phyloP scores from a whole-genome alignment of 495 filamentous ascomycete genomes.

The Darksidea phi region DNA sequence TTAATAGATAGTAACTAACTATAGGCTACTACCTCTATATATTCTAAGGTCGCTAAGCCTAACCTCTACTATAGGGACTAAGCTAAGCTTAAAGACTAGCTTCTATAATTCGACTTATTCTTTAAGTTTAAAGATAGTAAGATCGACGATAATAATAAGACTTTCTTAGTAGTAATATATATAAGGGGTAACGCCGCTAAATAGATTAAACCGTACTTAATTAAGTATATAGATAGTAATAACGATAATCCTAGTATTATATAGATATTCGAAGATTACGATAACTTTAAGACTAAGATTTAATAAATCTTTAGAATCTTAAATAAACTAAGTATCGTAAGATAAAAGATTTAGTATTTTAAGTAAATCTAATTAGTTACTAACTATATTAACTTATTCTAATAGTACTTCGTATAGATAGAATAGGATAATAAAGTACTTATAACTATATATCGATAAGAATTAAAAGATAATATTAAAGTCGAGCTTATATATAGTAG shows the following conservation, averaged over 20 bases:
- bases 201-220: constrained; percentile 1
- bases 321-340: neutral
- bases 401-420: neutral
- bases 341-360: neutral
- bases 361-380: neutral
- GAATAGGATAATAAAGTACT: neutral
- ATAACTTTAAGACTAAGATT: neutral
- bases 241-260: neutral
- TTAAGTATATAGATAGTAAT: neutral
- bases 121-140: neutral
- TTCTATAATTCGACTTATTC: neutral
- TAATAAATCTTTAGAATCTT: neutral
- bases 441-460: neutral
- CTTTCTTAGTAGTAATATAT: neutral
- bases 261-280: neutral
- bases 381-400: neutral
- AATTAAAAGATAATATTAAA: neutral
- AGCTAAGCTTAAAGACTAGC: neutral
- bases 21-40: too few relatives aligned
- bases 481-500: neutral
- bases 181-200: neutral
- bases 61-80: neutral
- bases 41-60: neutral
- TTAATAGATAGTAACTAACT: too few relatives aligned
- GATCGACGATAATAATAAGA: neutral